A percentile compares a stretch with the other conserved stretches of the same genome.
These are phyloP conservation scores for Cadophora gregata DNA, from an alignment of 2,329 filamentous ascomycete species.

Conservation along the genomic window DNA sequence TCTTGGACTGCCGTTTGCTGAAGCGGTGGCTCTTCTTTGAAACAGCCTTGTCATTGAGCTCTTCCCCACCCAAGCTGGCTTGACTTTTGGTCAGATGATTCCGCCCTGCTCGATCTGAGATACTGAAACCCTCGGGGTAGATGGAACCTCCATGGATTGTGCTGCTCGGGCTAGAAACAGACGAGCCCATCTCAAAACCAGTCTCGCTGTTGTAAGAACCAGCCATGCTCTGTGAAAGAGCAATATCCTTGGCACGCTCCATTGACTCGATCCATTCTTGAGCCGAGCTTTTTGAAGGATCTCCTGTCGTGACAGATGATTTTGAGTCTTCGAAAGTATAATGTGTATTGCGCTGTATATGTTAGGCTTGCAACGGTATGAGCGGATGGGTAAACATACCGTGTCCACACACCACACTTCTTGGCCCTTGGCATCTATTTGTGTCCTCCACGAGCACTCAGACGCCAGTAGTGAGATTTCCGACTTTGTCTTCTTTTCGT, in stretches of 20 bases:
- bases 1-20: conserved; percentile 92
- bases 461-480: conserved; percentile 83
- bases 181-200: conserved; percentile 71
- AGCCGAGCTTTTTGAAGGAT: conserved; percentile 70
- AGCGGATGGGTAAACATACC: conserved; percentile 60
- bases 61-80: conserved; percentile 54
- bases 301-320: conserved; percentile 63
- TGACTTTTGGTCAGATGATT: conserved; percentile 66
- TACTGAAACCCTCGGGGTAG: conserved; percentile 58
- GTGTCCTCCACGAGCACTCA: conserved; percentile 79
- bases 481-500: conserved; percentile 93
- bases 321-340: conserved; percentile 96
- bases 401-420: conserved; percentile 91
- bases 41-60: conserved; percentile 44
- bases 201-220: conserved; percentile 72
- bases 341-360: conserved; percentile 74
- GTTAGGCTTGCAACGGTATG: conserved; percentile 12
- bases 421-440: conserved; percentile 85
- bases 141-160: conserved; percentile 68
- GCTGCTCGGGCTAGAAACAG: conserved; percentile 75
- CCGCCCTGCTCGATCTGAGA: conserved; percentile 59
- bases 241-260: conserved; percentile 85
- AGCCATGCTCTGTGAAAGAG: conserved; percentile 72
- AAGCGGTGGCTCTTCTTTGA: conserved; percentile 69
- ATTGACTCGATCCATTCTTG: conserved; percentile 93